Evolutionary conservation across 495 filamentous ascomycete genomes (phyloP).

Genomic region (Durotheca rogersii): DNA sequence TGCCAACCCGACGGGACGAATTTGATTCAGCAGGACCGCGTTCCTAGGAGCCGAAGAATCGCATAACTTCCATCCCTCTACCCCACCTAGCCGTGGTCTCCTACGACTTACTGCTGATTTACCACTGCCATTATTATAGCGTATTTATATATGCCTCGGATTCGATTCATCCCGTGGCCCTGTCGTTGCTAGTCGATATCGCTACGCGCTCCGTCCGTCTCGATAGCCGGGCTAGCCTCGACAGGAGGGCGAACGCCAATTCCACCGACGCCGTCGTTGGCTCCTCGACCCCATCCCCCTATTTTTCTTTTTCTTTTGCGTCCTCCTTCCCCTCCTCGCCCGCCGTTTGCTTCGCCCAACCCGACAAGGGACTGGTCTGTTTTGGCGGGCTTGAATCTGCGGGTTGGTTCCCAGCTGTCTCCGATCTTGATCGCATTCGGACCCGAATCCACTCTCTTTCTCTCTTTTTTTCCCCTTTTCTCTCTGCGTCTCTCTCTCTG

Average conservation of each 20-base stretch:
- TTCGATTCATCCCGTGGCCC: too few species aligned
- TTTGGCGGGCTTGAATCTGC: conserved; percentile 14
- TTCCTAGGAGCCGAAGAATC: too few species aligned
- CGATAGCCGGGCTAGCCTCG: too few species aligned
- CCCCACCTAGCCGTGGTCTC: too few species aligned
- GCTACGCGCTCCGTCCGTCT: too few species aligned
- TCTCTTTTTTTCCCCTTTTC: neutral
- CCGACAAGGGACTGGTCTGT: conserved; percentile 1
- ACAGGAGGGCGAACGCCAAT: neutral
- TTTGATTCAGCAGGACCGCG: neutral
- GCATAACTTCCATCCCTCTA: too few species aligned
- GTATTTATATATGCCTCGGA: too few species aligned
- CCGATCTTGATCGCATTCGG: conserved; percentile 29
- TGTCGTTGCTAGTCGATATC: too few species aligned
- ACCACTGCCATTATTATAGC: too few species aligned
- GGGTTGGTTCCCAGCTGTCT: conserved; percentile 13
- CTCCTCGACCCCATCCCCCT: neutral
- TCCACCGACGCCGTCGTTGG: neutral
- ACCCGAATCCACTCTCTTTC: conserved; percentile 17
- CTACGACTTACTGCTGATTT: too few species aligned
- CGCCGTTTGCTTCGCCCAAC: conserved; percentile 15
- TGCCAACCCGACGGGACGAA: neutral
- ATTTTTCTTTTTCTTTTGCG: neutral
- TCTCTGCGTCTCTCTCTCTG: neutral
- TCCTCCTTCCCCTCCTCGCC: conserved; percentile 1